Evolutionary conservation across 345 rosid genomes (phyloP), one percentile per base, ranked within the genome.

Genomic region (Litchi chinensis): DNA sequence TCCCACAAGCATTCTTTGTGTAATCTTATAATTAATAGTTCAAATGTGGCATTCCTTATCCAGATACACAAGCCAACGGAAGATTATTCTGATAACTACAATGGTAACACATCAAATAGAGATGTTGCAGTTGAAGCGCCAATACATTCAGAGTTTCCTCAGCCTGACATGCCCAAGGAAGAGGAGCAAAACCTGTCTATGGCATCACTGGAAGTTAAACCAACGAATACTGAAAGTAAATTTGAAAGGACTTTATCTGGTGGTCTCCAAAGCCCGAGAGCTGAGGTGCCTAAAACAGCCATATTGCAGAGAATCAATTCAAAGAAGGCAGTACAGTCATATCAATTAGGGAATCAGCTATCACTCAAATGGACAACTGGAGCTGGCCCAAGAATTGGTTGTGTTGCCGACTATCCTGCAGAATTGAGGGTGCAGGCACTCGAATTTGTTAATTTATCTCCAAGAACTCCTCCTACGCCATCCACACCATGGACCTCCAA

Each of bases 391-490:
- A 87, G 95, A 75, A 89, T 90, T 15, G 98, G 94, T 19, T 95
- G 99, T 74, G 91, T 91, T 63, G 98, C 97, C 1, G 99, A 95
- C 83, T 95, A 93, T 79, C 97, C 99, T 0, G 75, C 83, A 6
- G 88, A 92, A 79, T 82, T 95, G 50, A 85, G 99, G 79, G 69
- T 79, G n/a, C 97, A 93, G 81, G 98, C 99, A 59, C 77, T 93
- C 73, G 95, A 92, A 87, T 87, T 89, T 22, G 97, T 95, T 64
- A 81, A 82, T 79, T 88, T 92, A 40, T 95, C 99, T 15, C 95
- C 98, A 0, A 84, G 91, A 85, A 56, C 52, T 28, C 86, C 88
- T 39, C 80, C 65, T 12, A 65, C 88, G 22, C 87, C 86, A 21
- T 71, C 70, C 13, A 67, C 84, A 5, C 88, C 88, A 15, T 63